These are phyloP conservation scores for Hortiboletus campestris DNA, from an alignment of 768 basidiomycete species.

Conservation along the genomic window DNA sequence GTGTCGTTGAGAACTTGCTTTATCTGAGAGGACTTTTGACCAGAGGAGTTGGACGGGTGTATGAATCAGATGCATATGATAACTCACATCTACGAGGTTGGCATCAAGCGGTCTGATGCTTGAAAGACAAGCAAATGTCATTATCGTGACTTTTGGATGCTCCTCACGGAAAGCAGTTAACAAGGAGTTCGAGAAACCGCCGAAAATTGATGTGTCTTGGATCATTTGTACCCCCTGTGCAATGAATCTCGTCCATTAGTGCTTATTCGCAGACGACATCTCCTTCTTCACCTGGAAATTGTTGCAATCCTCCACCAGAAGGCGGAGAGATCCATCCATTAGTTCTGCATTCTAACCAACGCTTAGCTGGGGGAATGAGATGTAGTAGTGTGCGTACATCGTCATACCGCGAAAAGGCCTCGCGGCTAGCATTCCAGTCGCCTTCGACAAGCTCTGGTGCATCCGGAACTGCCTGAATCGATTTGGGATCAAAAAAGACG, in stretches of 20 bases:
- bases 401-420: constrained; percentile 52
- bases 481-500: constrained; percentile 60
- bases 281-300: constrained; percentile 55
- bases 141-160: constrained; percentile 55
- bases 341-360: constrained; percentile 52
- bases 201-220: constrained; percentile 61
- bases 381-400: constrained; percentile 41
- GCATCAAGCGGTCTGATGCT: constrained; percentile 33
- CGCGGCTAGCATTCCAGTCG: constrained; percentile 56
- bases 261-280: not conserved
- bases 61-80: constrained; percentile 1
- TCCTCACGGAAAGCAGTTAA: constrained; percentile 66
- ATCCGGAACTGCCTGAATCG: constrained; percentile 64
- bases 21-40: constrained; percentile 34
- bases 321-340: constrained; percentile 67
- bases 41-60: not conserved
- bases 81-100: constrained; percentile 45
- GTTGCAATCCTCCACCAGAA: constrained; percentile 74
- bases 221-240: constrained; percentile 67
- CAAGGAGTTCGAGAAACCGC: constrained; percentile 60
- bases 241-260: not conserved
- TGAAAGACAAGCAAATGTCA: constrained; percentile 61
- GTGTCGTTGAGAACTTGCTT: constrained; percentile 60
- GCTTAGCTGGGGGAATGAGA: not conserved
- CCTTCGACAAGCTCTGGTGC: constrained; percentile 46